Conservation (phyloP, 495 filamentous ascomycete species). For the Xylaria acuta region DNA sequence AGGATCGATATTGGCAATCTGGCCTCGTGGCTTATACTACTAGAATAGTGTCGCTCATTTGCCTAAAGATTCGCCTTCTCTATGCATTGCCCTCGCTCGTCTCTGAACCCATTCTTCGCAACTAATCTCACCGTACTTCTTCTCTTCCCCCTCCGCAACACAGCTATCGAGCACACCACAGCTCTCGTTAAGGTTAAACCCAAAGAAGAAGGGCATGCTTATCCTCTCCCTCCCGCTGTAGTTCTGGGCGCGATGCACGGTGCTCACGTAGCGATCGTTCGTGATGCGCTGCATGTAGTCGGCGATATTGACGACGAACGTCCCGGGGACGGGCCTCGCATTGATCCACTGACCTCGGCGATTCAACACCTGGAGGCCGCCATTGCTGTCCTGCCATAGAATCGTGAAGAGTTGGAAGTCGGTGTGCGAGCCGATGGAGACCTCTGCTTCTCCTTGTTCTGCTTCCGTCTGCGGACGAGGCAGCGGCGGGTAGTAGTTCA, state of each 20-base stretch:
- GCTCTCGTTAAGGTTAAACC: constrained; percentile 55
- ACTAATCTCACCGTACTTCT: constrained; percentile 62
- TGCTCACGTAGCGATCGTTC: constrained; percentile 65
- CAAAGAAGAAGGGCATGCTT: constrained; percentile 68
- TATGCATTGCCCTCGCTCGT: constrained; percentile 39
- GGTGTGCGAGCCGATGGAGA: constrained; percentile 63
- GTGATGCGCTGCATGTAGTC: constrained; percentile 71
- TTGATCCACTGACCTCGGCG: constrained; percentile 62
- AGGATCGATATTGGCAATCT: background rate
- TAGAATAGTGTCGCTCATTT: background rate
- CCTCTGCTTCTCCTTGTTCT: constrained; percentile 16
- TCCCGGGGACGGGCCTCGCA: constrained; percentile 60
- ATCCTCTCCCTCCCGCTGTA: constrained; percentile 51
- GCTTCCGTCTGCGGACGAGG: background rate
- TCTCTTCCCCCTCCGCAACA: constrained; percentile 55
- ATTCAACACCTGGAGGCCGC: constrained; percentile 62
- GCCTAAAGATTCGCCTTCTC: background rate
- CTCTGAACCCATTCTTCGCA: constrained; percentile 54
- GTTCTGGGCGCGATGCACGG: constrained; percentile 66
- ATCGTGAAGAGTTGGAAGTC: constrained; percentile 69
- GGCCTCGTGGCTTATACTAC: background rate
- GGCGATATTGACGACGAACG: constrained; percentile 71
- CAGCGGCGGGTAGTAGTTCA: constrained; percentile 43
- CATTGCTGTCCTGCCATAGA: constrained; percentile 60
- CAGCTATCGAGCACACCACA: constrained; percentile 59